Base-by-base conservation (phyloP, 2,329 filamentous ascomycete genomes). In the Colletotrichum tofieldiae region DNA sequence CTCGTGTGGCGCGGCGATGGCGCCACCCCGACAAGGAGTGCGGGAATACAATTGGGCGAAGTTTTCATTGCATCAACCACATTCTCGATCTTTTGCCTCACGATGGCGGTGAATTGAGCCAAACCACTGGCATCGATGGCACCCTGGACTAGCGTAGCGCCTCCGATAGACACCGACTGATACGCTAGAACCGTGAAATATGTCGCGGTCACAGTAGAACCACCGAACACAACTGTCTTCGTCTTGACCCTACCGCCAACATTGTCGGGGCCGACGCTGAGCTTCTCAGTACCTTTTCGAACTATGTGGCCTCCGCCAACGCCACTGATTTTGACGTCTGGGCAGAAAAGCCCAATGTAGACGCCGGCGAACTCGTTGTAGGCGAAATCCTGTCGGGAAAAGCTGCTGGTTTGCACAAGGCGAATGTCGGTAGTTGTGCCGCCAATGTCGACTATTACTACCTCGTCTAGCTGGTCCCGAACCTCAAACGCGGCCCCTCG, bases 391-490 rank as follows among this genome's bases (percentile, higher is more conserved):
- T 92, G 89, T 32, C 90, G 84, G 0, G 91, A 91, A 58, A 93
- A 91, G 0, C 91, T 90, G 61, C 88, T 92, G 0, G 86, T 84
- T 8, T 90, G 84, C 4, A 93, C 78, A 0, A 91, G 79, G 0
- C 91, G 90, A 14, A 92, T 88, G 74, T 93, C 91, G 0, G 90
- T 88, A 0, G 91, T 93, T 0, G 91, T 93, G 3, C 91, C 91
- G 0, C 91, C 91, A 65, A 93, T 88, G 75, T 93, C 91, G 2
- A 92, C 87, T 0, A 93, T 90, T 82, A 92, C 88, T 75, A 86
- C 80, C 66, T 85, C 80, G 2, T 79, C 77, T 26, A 77, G 65
- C n/a, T 81, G 73, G 4, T 77, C 77, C 49, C 84, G 2, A 37
- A 84, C 82, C 14, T 93, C 80, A 67, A 91, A 92, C 0, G 90